Evolutionary conservation across 192 early-diverging fungal genomes (phyloP), one percentile per base, ranked within the genome.

Genomic region (Dissophora globulifera): DNA sequence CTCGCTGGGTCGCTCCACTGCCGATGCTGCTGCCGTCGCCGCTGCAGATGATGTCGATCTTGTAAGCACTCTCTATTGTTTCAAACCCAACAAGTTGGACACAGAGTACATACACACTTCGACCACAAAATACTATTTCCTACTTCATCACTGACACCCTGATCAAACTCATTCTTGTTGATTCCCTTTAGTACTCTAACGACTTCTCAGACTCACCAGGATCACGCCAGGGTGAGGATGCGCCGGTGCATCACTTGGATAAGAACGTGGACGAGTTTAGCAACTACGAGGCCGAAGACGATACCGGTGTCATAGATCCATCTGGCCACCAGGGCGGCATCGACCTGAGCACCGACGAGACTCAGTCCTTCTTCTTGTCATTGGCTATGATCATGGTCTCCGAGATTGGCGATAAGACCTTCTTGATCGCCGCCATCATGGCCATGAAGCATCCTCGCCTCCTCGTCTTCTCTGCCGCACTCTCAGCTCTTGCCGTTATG

Each of bases 391-490:
- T 97, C 43, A 83, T 97, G 19, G 91, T 97, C 38, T 96, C 94
- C 13, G 97, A 99, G 78, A 96, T 99, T 67, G 97, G 97, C 55
- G 97, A 99, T 89, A 99, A 99, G 81, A 99, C 97, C 17, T 99
- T 99, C 69, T 86, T 99, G 57, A 98, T 99, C 58, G 95, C 96
- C 11, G 97, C 96, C 5, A 95, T 99, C 62, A 91, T 99, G 89
- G 97, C 98, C 42, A 99, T 99, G 96, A 93, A 89, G 75, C 92
- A 98, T 79, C 89, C 96, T 40, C 93, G 96, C 22, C 57, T 90
- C 41, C 84, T 97, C 48, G 92, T 99, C 26, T 98, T 99, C 80
- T 79, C 92, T 12, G 94, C 93, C 0, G 93, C 97, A 4, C 89
- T 96, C 63, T 83, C 88, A 9, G 94, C 98, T 1, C 86, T 99